Base-by-base conservation (phyloP, 2,329 filamentous ascomycete genomes). In the Neofusicoccum umdonicola region DNA sequence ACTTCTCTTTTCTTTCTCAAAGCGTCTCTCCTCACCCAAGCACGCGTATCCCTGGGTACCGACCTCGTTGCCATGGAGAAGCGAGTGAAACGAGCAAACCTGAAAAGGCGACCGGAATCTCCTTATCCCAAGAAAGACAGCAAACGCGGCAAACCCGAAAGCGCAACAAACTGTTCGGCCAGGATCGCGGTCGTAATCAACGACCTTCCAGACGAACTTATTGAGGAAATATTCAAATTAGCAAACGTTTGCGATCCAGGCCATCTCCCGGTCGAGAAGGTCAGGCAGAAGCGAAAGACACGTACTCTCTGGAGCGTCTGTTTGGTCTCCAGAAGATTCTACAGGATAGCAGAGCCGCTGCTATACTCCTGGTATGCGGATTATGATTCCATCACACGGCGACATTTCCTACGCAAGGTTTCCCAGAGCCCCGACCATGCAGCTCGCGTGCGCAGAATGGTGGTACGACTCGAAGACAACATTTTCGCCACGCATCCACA, bases 291-390 rank as follows among this genome's bases (percentile, higher is more conserved):
- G 37, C 13, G 52, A 17, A 56, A 42, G 37, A 42, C 39, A 5
- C 54, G 54, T 19, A 35, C 54, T 11, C 54, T 58, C 2, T 58
- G 54, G 54, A 58, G 54, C 41, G 15, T 58, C 22, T 58, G 54
- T 22, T 11, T 58, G 39, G 39, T 45, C 6, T 44, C 39, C 8
- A 41, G 27, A 6, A 27, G 54, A 15, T 58, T 58, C 22, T 15
- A 42, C 22, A 37, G 54, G 1, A 58, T 58, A 11, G 54, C 54
- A 15, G 39, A 44, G 54, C 54, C 54, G 3, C 39, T 58, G 19
- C 39, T 58, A 3, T 58, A 58, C 54, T 44, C 54, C 0, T 58
- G 39, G 39, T 58, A 58, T 22, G 54, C 54, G 6, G 54, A 58
- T 19, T 17, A 34, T 5, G 27, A 58, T 22, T 58, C 54, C 9